Conservation (phyloP, 495 filamentous ascomycete species). For the Cenococcum geophilum region DNA sequence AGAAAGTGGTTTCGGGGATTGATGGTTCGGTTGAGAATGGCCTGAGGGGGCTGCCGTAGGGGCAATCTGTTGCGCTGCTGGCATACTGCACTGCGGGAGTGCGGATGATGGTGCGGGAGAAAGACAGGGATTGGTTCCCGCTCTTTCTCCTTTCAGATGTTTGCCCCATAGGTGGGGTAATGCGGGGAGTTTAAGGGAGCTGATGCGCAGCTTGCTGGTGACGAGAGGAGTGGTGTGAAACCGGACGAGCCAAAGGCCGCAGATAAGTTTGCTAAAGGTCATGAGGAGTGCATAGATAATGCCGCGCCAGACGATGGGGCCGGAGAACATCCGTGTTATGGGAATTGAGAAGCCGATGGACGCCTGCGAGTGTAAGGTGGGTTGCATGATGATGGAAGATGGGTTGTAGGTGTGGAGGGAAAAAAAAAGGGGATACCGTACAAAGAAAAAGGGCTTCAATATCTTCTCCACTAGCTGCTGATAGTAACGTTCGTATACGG, state of each 20-base stretch:
- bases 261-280: slow-evolving; percentile 57
- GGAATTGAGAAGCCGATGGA: slow-evolving; percentile 78
- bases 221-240: slow-evolving; percentile 28
- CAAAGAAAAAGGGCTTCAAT: slow-evolving; percentile 72
- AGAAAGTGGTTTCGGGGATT: slow-evolving; percentile 45
- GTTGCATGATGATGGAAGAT: not conserved
- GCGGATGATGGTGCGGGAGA: not conserved
- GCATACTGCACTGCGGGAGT: not conserved
- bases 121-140: not conserved
- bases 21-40: slow-evolving; percentile 3
- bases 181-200: slow-evolving; percentile 2
- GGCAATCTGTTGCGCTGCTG: not conserved
- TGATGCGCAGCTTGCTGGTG: not conserved
- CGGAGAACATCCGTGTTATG: slow-evolving; percentile 61
- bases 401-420: not conserved
- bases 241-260: slow-evolving; percentile 59
- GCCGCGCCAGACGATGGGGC: slow-evolving; percentile 62
- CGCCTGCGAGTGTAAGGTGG: slow-evolving; percentile 41
- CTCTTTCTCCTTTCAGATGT: not conserved
- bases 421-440: not conserved
- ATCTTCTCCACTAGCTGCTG: slow-evolving; percentile 46
- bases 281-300: slow-evolving; percentile 66
- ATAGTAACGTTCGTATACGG: slow-evolving; percentile 55
- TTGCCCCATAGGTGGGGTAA: slow-evolving; percentile 27
- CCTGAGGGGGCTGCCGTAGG: not conserved